Conservation (phyloP, 345 rosid genomes). For the Capsella bursapastoris region DNA sequence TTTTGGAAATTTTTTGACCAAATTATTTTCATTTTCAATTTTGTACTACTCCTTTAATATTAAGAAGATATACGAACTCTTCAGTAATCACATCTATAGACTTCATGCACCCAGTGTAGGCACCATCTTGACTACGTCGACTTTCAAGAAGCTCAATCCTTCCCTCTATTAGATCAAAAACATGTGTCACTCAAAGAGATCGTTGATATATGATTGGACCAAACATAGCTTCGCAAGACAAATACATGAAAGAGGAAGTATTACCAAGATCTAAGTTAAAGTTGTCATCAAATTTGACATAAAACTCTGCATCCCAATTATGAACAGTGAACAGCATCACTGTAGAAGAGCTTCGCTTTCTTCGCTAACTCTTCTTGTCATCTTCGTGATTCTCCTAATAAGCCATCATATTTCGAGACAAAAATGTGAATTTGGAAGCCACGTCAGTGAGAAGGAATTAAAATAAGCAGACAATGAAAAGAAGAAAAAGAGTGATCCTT, state of each 20-base stretch:
- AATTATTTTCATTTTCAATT: too few relatives aligned
- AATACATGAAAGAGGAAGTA: constrained; percentile 32
- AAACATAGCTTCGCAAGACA: constrained; percentile 26
- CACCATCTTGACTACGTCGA: constrained; percentile 74
- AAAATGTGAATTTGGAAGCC: constrained; percentile 15
- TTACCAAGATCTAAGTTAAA: constrained; percentile 85
- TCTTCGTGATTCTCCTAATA: constrained; percentile 95
- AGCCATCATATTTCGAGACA: background rate
- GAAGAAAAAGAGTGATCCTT: constrained; percentile 13
- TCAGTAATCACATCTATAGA: constrained; percentile 87
- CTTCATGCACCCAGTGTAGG: constrained; percentile 98
- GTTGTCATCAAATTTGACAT: constrained; percentile 84
- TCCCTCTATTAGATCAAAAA: constrained; percentile 61
- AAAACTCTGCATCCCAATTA: constrained; percentile 95
- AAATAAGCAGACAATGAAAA: constrained; percentile 24
- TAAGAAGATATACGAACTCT: constrained; percentile 53
- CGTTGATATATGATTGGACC: background rate
- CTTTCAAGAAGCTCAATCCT: constrained; percentile 71
- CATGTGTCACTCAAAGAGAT: constrained; percentile 24
- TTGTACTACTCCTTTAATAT: too few relatives aligned
- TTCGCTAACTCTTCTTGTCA: constrained; percentile 92
- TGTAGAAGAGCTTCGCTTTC: constrained; percentile 85
- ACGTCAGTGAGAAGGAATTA: constrained; percentile 17
- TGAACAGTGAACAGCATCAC: constrained; percentile 66
- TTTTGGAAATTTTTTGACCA: too few relatives aligned